Conservation (phyloP, 2,329 filamentous ascomycete species). For the Neospermospora avenae region DNA sequence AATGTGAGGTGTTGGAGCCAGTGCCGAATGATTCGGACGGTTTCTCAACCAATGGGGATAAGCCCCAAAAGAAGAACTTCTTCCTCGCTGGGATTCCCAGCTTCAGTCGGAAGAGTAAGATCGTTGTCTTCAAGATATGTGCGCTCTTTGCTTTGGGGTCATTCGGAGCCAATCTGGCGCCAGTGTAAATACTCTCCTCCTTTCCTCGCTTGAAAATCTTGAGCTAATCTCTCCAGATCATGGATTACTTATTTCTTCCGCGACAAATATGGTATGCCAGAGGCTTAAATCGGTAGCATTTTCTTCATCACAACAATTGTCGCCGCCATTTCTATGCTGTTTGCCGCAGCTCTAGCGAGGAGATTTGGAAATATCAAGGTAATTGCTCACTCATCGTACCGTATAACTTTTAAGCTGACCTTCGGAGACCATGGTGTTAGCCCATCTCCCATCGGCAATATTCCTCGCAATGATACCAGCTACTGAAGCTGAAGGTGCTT, state of each 20-base stretch:
- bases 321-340: constrained; percentile 48
- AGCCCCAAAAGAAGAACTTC: constrained; percentile 21
- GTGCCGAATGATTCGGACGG: constrained; percentile 15
- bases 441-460: constrained; percentile 66
- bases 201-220: constrained; percentile 31
- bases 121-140: constrained; percentile 58
- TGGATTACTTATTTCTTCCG: constrained; percentile 57
- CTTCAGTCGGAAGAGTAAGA: constrained; percentile 52
- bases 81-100: constrained; percentile 45
- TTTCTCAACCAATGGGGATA: constrained; percentile 3
- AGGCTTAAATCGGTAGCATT: constrained; percentile 49
- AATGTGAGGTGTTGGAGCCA: constrained; percentile 37
- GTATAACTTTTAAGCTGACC: background rate
- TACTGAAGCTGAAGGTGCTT: constrained; percentile 48
- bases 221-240: constrained; percentile 43
- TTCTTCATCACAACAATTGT: constrained; percentile 53
- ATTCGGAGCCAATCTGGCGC: constrained; percentile 66
- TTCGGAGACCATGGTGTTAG: constrained; percentile 67
- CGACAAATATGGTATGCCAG: constrained; percentile 44
- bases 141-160: constrained; percentile 66
- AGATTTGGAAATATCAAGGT: constrained; percentile 61
- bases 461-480: constrained; percentile 61
- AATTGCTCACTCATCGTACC: constrained; percentile 18
- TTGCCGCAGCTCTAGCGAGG: constrained; percentile 51
- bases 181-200: constrained; percentile 43